A percentile compares a stretch with the other conserved stretches of the same genome.
Conservation (phyloP, 1,284 basidiomycete genomes). For the Marasmius sp. region DNA sequence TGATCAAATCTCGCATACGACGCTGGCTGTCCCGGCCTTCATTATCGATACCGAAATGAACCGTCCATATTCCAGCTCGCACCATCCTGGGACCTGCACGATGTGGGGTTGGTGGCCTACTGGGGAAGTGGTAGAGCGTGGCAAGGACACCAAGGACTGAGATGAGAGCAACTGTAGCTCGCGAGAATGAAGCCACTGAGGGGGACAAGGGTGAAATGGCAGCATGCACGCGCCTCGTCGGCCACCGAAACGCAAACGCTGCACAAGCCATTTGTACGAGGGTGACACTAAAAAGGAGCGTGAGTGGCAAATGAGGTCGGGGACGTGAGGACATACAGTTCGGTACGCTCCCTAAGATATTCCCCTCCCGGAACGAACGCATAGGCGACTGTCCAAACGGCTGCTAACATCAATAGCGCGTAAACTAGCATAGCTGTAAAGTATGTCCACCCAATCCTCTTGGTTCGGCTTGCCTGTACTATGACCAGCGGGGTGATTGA, state of each 20-base stretch:
- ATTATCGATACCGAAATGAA: constrained; percentile 89
- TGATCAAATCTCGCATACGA: constrained; percentile 73
- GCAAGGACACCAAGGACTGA: constrained; percentile 51
- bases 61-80: constrained; percentile 91
- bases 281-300: constrained; percentile 42
- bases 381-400: constrained; percentile 88
- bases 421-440: constrained; percentile 64
- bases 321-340: constrained; percentile 46
- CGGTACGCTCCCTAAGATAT: constrained; percentile 80
- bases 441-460: constrained; percentile 46
- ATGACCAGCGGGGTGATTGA: constrained; percentile 62
- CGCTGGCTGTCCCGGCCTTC: constrained; percentile 82
- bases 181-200: constrained; percentile 23
- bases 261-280: constrained; percentile 49
- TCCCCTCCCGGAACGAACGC: constrained; percentile 89
- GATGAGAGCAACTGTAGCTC: constrained; percentile 39
- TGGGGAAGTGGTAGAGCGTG: constrained; percentile 54
- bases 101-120: constrained; percentile 53
- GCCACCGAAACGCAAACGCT: constrained; percentile 46
- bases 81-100: constrained; percentile 69
- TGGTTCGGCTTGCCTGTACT: constrained; percentile 35
- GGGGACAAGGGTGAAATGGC: constrained; percentile 10
- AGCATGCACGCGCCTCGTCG: constrained; percentile 14
- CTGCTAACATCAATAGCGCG: constrained; percentile 66
- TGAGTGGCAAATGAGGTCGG: constrained; percentile 2